Percentiles rank a stretch among this genome's conserved stretches.
phyloP scores from a whole-genome alignment of 1,139 yeast genomes.

The Pneumocystis sp. region DNA sequence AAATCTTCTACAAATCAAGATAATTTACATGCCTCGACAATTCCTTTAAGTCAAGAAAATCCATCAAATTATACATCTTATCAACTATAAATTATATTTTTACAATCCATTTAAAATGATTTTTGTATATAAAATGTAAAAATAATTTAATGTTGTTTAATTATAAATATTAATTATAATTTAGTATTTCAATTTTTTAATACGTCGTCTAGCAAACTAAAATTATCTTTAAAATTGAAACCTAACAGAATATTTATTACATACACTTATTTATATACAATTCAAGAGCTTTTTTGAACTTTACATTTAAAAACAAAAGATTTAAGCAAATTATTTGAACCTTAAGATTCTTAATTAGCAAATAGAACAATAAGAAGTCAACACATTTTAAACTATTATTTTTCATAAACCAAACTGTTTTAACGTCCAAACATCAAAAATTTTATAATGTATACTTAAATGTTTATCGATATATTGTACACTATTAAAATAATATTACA shows the following conservation, averaged over 20 bases:
- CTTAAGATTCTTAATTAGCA: neutral
- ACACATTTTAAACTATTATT: neutral
- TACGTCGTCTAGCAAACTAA: neutral
- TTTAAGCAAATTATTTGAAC: neutral
- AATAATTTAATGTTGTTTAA: neutral
- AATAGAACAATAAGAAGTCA: neutral
- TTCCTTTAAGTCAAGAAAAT: neutral
- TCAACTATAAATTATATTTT: neutral
- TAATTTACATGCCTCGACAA: neutral
- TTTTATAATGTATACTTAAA: neutral
- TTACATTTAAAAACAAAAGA: neutral
- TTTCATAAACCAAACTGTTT: neutral
- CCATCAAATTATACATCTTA: neutral
- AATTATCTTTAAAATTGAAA: neutral
- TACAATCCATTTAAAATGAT: neutral
- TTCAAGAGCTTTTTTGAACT: neutral
- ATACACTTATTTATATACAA: neutral
- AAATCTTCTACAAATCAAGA: neutral
- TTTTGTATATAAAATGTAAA: neutral
- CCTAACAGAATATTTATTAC: neutral
- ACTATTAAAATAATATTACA: neutral
- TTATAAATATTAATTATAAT: neutral
- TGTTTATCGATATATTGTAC: neutral
- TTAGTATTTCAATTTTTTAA: neutral
- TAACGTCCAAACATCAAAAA: neutral